Conservation (phyloP, 2,329 filamentous ascomycete genomes). For the Monilinia polystroma region DNA sequence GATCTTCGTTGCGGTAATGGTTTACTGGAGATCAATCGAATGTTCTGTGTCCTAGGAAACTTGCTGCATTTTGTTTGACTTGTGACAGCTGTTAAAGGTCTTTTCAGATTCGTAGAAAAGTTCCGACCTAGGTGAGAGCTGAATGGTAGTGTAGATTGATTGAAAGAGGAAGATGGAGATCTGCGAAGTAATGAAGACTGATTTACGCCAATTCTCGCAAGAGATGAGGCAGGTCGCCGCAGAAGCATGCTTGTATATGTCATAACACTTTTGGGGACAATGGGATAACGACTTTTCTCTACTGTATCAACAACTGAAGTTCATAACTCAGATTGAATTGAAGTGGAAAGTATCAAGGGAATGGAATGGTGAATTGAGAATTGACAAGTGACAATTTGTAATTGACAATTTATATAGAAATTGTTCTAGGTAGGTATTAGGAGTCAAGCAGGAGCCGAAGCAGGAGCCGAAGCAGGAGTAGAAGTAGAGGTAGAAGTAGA, state of each 20-base stretch:
- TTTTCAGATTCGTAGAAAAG: slow-evolving; percentile 5
- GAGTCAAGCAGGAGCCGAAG: too few relatives aligned
- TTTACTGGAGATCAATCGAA: slow-evolving; percentile 49
- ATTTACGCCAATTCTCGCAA: slow-evolving; percentile 27
- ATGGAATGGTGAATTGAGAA: background rate
- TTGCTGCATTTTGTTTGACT: slow-evolving; percentile 22
- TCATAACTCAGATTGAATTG: slow-evolving; percentile 6
- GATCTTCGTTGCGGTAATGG: slow-evolving; percentile 52
- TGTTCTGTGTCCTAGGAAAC: slow-evolving; percentile 22
- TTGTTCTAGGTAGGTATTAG: background rate
- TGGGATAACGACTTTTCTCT: background rate
- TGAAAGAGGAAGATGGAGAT: background rate
- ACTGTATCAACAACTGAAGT: background rate
- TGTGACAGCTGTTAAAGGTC: slow-evolving; percentile 1
- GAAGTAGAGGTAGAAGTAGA: too few relatives aligned
- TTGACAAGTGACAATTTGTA: background rate
- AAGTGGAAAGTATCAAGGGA: background rate
- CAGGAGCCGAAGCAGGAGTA: too few relatives aligned
- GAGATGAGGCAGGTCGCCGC: slow-evolving; percentile 29
- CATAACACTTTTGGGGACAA: background rate
- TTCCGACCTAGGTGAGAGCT: slow-evolving; percentile 1
- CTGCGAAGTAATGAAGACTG: slow-evolving; percentile 19
- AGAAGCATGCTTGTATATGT: slow-evolving; percentile 30
- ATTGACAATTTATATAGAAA: too few relatives aligned
- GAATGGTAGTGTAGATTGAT: background rate